phyloP scores from a whole-genome alignment of 2,329 filamentous ascomycete genomes.

The Trichoderma gracile region DNA sequence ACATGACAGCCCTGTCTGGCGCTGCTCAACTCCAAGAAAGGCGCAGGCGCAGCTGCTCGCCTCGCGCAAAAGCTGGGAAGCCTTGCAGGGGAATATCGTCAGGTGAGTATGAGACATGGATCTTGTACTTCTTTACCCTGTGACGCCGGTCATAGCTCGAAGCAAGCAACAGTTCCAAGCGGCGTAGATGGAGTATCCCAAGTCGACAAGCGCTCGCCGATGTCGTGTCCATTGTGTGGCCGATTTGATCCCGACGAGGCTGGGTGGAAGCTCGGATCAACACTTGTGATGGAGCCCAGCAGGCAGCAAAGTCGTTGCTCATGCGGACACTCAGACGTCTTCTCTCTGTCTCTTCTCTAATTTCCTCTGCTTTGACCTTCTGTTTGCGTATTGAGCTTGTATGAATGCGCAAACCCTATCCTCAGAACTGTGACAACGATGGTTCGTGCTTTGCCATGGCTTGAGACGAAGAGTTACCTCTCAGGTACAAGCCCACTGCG shows the following conservation, averaged over 20 bases:
- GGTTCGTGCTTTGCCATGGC: background rate
- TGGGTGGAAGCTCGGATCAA: background rate
- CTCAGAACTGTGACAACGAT: too few species aligned
- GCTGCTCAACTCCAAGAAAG: background rate
- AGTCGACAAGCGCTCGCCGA: background rate
- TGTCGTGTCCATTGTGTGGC: background rate
- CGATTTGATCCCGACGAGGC: background rate
- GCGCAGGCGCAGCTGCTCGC: slow-evolving; percentile 2
- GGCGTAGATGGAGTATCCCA: too few species aligned
- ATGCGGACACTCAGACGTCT: background rate
- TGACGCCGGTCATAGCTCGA: background rate
- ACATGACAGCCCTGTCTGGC: background rate
- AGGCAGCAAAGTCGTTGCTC: background rate
- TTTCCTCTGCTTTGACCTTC: background rate
- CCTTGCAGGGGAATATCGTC: background rate
- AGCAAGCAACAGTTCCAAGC: background rate
- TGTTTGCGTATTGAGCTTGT: background rate
- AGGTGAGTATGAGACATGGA: slow-evolving; percentile 2
- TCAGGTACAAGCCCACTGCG: too few species aligned
- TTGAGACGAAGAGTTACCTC: background rate
- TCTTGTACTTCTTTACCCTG: background rate
- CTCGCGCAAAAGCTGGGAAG: background rate
- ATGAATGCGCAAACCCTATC: background rate
- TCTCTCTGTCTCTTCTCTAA: background rate
- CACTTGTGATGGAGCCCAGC: background rate